Base-by-base conservation (phyloP, 192 early-diverging fungal genomes). In the Paraglomus occultum region DNA sequence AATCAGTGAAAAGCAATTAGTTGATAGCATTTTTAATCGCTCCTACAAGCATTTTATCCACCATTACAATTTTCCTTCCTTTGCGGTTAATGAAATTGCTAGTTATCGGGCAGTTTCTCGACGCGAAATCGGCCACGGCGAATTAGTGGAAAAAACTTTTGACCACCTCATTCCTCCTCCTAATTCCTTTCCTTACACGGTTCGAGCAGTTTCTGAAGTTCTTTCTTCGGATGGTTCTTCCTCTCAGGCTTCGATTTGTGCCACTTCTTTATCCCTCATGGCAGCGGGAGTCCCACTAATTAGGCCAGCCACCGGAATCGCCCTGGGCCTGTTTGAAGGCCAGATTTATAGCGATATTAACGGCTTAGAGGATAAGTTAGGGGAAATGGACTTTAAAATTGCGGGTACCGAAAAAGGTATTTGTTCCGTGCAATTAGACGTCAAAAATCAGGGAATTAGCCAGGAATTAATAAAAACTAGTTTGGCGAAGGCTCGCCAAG, bases 371-470 rank as follows among this genome's bases (percentile, higher is more conserved):
- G 59, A 62, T 22, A 62, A 62, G 12, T 62, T 62, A 44, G 59
- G 59, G 9, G 59, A 62, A 62, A 62, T 62, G 59, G 59, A 62
- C 46, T 62, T 62, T 62, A 62, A 62, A 62, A 62, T 62, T 43
- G 59, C 59, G 12, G 59, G 59, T 4, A 62, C 59, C 42, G 59
- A 62, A 44, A 40, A 44, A 43, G 59, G 59, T 1, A 43, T 62
- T 45, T 62, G 59, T 17, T 62, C 59, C 5, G 14, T 62, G 1
- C 59, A 62, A 43, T 62, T 62, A 62, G 59, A 62, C 12, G 40
- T 62, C 8, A 62, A 62, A 62, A 62, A 62, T 17, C 59, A 62
- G 0, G 59, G 59, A 62, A 62, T 62, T 62, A 44, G 40, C 8
- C 6, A 42, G 8, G 59, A 62, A 62, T 6, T 43, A 62, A 5